phyloP scores from a whole-genome alignment of 2,329 filamentous ascomycete species.

The Didymosphaeria variabile region DNA sequence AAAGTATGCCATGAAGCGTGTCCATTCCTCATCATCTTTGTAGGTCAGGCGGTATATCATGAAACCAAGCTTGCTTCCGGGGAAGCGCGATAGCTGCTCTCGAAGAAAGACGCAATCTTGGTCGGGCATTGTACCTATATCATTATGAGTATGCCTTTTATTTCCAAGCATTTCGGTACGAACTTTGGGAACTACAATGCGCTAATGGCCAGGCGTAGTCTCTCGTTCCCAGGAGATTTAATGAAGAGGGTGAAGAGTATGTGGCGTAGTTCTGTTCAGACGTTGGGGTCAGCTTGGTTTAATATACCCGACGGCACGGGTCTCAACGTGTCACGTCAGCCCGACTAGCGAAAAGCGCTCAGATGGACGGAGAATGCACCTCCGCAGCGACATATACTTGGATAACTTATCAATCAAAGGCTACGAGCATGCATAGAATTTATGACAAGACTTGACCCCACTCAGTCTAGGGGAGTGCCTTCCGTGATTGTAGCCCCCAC shows the following conservation, averaged over 20 bases:
- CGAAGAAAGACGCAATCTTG: not conserved
- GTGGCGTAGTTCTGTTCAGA: not conserved
- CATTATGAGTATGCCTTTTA: not conserved
- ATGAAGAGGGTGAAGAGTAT: not conserved
- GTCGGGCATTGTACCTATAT: not conserved
- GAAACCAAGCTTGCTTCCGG: constrained; percentile 19
- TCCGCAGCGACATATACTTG: too few relatives aligned
- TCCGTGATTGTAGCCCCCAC: not conserved
- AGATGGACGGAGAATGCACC: not conserved
- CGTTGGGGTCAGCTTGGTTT: not conserved
- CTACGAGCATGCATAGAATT: too few relatives aligned
- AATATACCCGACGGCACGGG: not conserved
- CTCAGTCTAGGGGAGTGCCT: not conserved
- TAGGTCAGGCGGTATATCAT: constrained; percentile 23
- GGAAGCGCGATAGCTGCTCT: constrained; percentile 5
- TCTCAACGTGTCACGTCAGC: not conserved
- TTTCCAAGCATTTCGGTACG: not conserved
- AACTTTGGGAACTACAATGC: not conserved
- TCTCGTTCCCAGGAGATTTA: not conserved
- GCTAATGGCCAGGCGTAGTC: not conserved
- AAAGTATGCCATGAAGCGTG: constrained; percentile 21
- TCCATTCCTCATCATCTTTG: constrained; percentile 16
- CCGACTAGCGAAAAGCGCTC: not conserved
- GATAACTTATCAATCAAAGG: too few relatives aligned
- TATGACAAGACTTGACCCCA: constrained; percentile 1